Evolutionary conservation across 768 basidiomycete genomes (phyloP).

Genomic region (Rhizopogon sp.): DNA sequence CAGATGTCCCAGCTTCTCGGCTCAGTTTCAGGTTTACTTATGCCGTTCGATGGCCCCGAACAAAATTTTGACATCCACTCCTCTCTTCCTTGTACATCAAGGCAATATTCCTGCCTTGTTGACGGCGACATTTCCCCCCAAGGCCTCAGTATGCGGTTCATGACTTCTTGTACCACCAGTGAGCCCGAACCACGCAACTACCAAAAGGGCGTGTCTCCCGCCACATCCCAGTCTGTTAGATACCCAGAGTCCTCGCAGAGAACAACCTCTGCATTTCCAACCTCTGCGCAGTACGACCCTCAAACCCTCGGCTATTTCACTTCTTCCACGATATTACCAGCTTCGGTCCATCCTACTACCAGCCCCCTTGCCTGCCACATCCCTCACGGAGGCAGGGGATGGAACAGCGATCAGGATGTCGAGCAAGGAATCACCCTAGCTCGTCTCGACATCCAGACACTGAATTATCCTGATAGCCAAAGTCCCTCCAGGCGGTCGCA

Average conservation of each 20-base stretch:
- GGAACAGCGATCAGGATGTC: conserved; percentile 14
- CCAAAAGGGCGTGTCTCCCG: conserved; percentile 9
- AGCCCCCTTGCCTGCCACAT: background rate
- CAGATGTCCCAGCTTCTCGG: background rate
- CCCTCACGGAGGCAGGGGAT: background rate
- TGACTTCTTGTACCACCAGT: conserved; percentile 17
- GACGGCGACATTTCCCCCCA: background rate
- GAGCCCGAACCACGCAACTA: conserved; percentile 24
- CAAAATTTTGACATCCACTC: conserved; percentile 13
- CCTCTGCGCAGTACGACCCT: conserved; percentile 10
- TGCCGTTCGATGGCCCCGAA: conserved; percentile 10
- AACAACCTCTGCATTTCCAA: conserved; percentile 18
- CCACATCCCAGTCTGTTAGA: conserved; percentile 5
- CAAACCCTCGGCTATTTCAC: conserved; percentile 8
- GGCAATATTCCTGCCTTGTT: conserved; percentile 10
- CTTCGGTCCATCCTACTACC: conserved; percentile 2
- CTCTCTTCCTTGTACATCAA: conserved; percentile 9
- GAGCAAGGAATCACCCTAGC: background rate
- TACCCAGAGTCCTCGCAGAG: conserved; percentile 29
- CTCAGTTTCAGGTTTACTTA: background rate
- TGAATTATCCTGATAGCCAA: conserved; percentile 10
- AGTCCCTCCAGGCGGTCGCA: conserved; percentile 7
- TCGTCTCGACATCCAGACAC: conserved; percentile 9
- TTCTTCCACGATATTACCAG: conserved; percentile 8
- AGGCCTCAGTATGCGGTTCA: conserved; percentile 21